phyloP scores from a whole-genome alignment of 768 basidiomycete species.

The Tephrocybe sp. region DNA sequence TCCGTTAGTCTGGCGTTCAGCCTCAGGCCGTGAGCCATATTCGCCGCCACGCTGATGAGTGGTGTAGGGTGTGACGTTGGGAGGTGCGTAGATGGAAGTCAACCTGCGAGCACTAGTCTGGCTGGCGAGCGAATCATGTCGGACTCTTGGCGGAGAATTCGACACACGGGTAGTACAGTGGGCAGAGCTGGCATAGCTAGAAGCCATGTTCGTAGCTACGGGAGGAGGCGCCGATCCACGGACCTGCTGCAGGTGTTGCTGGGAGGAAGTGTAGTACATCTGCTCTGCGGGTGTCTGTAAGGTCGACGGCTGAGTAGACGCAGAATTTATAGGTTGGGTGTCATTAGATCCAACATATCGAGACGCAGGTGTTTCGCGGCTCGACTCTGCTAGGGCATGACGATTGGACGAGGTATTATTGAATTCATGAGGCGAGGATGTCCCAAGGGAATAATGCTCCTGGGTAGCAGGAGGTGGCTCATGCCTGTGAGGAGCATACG shows the following conservation, averaged over 20 bases:
- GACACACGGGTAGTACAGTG: background rate
- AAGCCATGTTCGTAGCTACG: background rate
- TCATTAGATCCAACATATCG: background rate
- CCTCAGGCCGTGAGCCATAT: background rate
- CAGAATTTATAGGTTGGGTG: background rate
- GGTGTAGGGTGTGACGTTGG: background rate
- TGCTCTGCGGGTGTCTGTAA: constrained; percentile 6
- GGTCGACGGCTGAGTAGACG: background rate
- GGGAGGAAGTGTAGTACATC: background rate
- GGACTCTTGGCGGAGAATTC: background rate
- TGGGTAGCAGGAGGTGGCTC: background rate
- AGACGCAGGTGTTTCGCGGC: background rate
- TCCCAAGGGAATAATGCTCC: background rate
- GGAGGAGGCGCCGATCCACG: background rate
- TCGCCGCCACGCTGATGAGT: background rate
- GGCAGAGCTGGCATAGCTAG: constrained; percentile 2
- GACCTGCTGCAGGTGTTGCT: background rate
- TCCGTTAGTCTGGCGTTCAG: background rate
- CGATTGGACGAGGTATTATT: background rate
- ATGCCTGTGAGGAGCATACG: background rate
- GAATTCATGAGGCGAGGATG: constrained; percentile 1
- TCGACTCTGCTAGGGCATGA: background rate
- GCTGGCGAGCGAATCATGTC: constrained; percentile 6
- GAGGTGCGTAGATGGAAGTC: background rate
- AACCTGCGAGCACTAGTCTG: background rate